phyloP scores from a whole-genome alignment of 2,329 filamentous ascomycete genomes.

The Xenosphaeropsis pyriputrescens region DNA sequence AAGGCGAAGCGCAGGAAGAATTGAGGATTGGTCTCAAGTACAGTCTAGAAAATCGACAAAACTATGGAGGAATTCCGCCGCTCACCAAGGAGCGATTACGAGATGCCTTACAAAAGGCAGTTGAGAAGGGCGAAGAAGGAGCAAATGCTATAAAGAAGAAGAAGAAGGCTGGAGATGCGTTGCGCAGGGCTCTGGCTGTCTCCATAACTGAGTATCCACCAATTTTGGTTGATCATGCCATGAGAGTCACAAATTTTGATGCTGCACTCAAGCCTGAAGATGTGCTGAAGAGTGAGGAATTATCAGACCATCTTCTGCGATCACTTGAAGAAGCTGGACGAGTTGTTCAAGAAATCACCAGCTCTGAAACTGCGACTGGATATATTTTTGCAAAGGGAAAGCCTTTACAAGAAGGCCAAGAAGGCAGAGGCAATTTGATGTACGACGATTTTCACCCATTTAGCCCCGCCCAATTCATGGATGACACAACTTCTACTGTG shows the following conservation, averaged over 20 bases:
- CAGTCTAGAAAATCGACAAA: slow-evolving; percentile 68
- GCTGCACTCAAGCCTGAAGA: slow-evolving; percentile 49
- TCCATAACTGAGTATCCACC: slow-evolving; percentile 84
- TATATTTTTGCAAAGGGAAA: slow-evolving; percentile 69
- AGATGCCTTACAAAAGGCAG: slow-evolving; percentile 50
- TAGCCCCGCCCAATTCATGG: slow-evolving; percentile 63
- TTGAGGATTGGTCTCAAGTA: slow-evolving; percentile 68
- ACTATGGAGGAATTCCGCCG: slow-evolving; percentile 60
- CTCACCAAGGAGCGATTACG: slow-evolving; percentile 62
- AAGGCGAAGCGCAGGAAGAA: slow-evolving; percentile 72
- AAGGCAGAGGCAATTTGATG: slow-evolving; percentile 33
- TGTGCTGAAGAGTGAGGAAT: slow-evolving; percentile 48
- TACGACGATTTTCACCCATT: slow-evolving; percentile 98
- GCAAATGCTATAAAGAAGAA: slow-evolving; percentile 47
- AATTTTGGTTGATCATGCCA: slow-evolving; percentile 72
- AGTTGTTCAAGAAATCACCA: slow-evolving; percentile 55
- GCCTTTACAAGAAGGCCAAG: slow-evolving; percentile 17
- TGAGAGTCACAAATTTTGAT: slow-evolving; percentile 58
- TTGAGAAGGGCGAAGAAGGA: slow-evolving; percentile 39
- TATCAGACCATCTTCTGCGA: slow-evolving; percentile 51
- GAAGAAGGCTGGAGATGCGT: slow-evolving; percentile 57
- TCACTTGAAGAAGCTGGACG: slow-evolving; percentile 57
- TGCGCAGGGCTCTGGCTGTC: slow-evolving; percentile 68
- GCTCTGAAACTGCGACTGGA: slow-evolving; percentile 51
- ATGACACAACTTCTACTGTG: slow-evolving; percentile 49